Conservation (phyloP, 768 basidiomycete genomes). For the Collybiopsis luxurians region DNA sequence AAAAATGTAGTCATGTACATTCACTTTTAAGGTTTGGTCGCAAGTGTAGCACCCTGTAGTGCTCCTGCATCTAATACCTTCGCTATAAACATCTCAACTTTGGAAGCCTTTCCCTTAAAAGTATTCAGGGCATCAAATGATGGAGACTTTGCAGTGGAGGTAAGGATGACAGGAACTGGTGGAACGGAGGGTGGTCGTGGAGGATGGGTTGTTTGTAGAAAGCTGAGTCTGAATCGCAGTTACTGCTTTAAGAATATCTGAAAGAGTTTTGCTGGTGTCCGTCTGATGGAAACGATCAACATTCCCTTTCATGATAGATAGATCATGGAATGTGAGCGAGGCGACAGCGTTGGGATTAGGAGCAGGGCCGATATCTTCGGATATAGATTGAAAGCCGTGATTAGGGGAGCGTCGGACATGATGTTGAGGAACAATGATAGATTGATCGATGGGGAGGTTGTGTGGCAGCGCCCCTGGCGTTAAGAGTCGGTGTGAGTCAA, state of each 20-base stretch:
- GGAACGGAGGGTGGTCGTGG: background rate
- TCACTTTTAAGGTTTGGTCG: constrained; percentile 21
- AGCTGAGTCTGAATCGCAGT: too few relatives aligned
- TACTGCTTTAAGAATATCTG: too few relatives aligned
- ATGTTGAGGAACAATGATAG: background rate
- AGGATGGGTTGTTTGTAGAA: too few relatives aligned
- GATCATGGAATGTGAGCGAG: too few relatives aligned
- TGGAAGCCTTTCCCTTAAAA: constrained; percentile 15
- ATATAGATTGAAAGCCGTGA: too few relatives aligned
- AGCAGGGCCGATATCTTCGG: too few relatives aligned
- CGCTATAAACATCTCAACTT: constrained; percentile 15
- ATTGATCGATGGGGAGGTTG: too few relatives aligned
- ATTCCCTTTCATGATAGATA: too few relatives aligned
- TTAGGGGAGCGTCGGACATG: background rate
- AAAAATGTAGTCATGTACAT: constrained; percentile 26
- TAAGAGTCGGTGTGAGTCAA: background rate
- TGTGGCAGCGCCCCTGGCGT: background rate
- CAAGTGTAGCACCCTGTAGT: constrained; percentile 19
- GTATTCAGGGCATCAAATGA: background rate
- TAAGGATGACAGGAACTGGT: background rate
- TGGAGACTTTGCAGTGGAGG: background rate
- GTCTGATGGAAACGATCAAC: too few relatives aligned
- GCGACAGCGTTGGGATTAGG: too few relatives aligned
- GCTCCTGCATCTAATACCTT: constrained; percentile 23
- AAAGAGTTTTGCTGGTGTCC: too few relatives aligned